phyloP scores from a whole-genome alignment of 2,329 filamentous ascomycete genomes.

The Ceratocystis smalleyi region DNA sequence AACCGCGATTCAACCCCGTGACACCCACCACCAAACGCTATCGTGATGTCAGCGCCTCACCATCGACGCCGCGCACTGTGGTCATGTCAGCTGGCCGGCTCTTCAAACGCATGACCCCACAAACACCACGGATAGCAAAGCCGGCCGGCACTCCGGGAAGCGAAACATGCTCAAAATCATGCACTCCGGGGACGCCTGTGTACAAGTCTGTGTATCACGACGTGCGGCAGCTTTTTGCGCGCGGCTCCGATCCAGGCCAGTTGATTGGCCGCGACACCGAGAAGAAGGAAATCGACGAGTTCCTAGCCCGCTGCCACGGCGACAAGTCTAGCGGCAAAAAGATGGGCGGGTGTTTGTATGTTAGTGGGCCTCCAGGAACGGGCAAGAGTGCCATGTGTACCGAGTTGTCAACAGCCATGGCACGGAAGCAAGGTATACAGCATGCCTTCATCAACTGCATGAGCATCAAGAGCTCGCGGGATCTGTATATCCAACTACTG shows the following conservation, averaged over 20 bases:
- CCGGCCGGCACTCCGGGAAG: conserved; percentile 6
- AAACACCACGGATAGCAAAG: conserved; percentile 38
- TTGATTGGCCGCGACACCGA: conserved; percentile 64
- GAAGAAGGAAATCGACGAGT: conserved; percentile 48
- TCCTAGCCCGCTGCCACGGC: conserved; percentile 49
- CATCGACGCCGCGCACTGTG: conserved; percentile 68
- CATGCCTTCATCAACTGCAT: conserved; percentile 88
- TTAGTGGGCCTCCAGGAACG: conserved; percentile 89
- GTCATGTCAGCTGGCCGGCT: conserved; percentile 62
- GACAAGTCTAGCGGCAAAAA: conserved; percentile 41
- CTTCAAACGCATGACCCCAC: conserved; percentile 62
- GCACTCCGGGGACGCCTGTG: neutral
- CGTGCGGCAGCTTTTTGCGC: conserved; percentile 73
- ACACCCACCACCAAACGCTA: conserved; percentile 63
- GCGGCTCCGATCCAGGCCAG: conserved; percentile 57
- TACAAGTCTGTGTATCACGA: conserved; percentile 60
- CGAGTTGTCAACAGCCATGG: conserved; percentile 52
- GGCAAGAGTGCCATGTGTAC: conserved; percentile 91
- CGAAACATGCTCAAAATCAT: neutral
- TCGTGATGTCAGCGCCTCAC: conserved; percentile 60
- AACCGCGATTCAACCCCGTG: conserved; percentile 28
- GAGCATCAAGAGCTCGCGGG: conserved; percentile 77
- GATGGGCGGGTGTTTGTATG: conserved; percentile 71
- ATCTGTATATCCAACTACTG: conserved; percentile 67
- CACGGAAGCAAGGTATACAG: conserved; percentile 39